Conservation (phyloP, 2,329 filamentous ascomycete species). For the Corynespora cassiicola region DNA sequence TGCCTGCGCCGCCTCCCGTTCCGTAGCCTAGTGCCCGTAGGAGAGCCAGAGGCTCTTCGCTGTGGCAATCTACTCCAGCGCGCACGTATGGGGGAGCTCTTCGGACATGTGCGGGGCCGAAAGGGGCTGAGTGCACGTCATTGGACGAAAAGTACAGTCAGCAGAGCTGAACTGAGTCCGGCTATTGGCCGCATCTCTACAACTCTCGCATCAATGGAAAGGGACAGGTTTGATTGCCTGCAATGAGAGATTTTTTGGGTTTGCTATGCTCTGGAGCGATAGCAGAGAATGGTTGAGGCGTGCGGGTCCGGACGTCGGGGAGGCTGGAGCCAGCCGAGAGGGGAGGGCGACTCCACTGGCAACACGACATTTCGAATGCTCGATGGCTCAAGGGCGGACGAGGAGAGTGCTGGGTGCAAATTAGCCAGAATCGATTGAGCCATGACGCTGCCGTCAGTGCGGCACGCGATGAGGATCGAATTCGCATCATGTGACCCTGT, state of each 20-base stretch:
- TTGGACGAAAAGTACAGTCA: slow-evolving; percentile 4
- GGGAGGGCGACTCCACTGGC: too few relatives aligned
- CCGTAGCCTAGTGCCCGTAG: slow-evolving; percentile 34
- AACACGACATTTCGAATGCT: too few relatives aligned
- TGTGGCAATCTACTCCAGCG: slow-evolving; percentile 13
- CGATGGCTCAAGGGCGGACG: too few relatives aligned
- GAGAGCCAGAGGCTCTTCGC: slow-evolving; percentile 34
- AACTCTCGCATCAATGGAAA: slow-evolving; percentile 1
- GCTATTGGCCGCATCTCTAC: neutral
- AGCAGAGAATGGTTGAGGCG: neutral
- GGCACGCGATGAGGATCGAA: too few relatives aligned
- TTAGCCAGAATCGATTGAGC: too few relatives aligned
- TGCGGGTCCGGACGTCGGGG: slow-evolving; percentile 1
- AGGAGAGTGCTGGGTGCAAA: too few relatives aligned
- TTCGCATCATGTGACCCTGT: too few relatives aligned
- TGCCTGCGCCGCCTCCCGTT: slow-evolving; percentile 29
- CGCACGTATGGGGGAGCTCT: slow-evolving; percentile 22
- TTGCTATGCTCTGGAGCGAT: neutral
- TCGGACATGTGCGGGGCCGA: slow-evolving; percentile 37
- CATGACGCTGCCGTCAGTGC: too few relatives aligned
- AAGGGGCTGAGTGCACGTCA: slow-evolving; percentile 20
- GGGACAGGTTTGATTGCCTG: slow-evolving; percentile 3
- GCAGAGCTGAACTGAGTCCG: neutral
- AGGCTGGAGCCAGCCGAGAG: slow-evolving; percentile 1
- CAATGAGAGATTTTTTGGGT: slow-evolving; percentile 1